Base-by-base conservation (phyloP, 768 basidiomycete species). In the Hericium rajendrae region DNA sequence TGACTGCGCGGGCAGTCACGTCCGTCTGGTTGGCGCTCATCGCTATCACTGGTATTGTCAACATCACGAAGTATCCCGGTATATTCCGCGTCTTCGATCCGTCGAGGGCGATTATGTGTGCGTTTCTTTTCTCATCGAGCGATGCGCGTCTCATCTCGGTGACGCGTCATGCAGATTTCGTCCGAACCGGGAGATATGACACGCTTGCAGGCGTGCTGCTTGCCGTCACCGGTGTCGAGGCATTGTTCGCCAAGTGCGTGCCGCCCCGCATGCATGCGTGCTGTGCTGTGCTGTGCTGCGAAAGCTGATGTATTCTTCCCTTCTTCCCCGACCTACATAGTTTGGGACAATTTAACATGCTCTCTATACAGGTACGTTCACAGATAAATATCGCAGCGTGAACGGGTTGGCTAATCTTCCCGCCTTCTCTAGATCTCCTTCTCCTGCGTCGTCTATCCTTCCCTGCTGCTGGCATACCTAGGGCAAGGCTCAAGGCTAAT, bases 401-500 rank as follows among this genome's bases (percentile, higher is more conserved):
- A 3, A 26, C 22, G 26, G 26, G 26, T 26, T 26, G 26, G 26
- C 26, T 39, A 20, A 1, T n/a, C 26, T 26, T 26, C 26, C 26
- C 26, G 3, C 26, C 40, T 15, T 76, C 65, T 82, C 24, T 1
- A 51, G 49, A 4, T 51, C 18, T 81, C 80, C 0, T 86, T 86
- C 64, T 64, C 67, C 22, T 59, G 55, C 11, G 70, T 83, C 53
- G 82, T 80, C 1, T 86, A 83, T 63, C 84, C 84, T 0, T 76
- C 77, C 15, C 71, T 88, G 39, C 59, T 83, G 1, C 72, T 88
- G 0, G 80, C 82, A 6, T 88, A 88, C 64, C 78, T 88, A 16
- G 86, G 86, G 1, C 86, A 88, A 69, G 86, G 86, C 13, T 81
- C 86, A 11, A 73, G 78, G 2, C 69, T 88, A 39, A 79, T 86